Percentiles rank a stretch among this genome's conserved stretches.
Evolutionary conservation across 1,139 yeast genomes (phyloP).

Genomic region (Zygoascus meyerae): DNA sequence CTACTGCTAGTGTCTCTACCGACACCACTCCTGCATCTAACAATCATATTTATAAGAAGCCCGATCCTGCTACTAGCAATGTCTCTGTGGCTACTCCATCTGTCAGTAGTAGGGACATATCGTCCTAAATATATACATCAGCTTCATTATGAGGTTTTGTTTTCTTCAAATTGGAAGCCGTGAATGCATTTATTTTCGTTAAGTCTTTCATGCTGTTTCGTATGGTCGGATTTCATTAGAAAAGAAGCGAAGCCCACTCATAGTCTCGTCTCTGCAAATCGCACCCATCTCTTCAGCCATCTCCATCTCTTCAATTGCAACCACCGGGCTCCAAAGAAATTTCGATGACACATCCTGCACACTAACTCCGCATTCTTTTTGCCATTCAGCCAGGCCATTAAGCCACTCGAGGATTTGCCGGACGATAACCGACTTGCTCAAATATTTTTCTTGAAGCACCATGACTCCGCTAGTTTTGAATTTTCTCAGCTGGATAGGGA

Average conservation of each 20-base stretch:
- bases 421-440: conserved; percentile 33
- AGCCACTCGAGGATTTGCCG: conserved; percentile 34
- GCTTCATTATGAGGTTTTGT: too few species aligned
- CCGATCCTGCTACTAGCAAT: not conserved
- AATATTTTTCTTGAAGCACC: conserved; percentile 42
- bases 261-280: conserved; percentile 60
- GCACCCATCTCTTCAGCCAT: conserved; percentile 52
- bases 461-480: conserved; percentile 39
- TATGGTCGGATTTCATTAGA: conserved; percentile 18
- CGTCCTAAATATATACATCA: too few species aligned
- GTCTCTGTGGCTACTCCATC: not conserved
- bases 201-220: conserved; percentile 12
- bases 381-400: conserved; percentile 23
- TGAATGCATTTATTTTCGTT: not conserved
- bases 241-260: conserved; percentile 50
- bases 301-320: conserved; percentile 63
- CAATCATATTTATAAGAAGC: conserved; percentile 4
- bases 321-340: conserved; percentile 63
- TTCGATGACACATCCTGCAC: conserved; percentile 47
- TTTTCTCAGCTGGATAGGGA: conserved; percentile 42
- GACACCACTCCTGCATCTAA: not conserved
- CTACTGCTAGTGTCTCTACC: conserved; percentile 3
- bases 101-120: not conserved
- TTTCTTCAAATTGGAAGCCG: too few species aligned
- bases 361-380: conserved; percentile 36